phyloP scores from a whole-genome alignment of 441 rosid species.

The Corymbia calophylla region DNA sequence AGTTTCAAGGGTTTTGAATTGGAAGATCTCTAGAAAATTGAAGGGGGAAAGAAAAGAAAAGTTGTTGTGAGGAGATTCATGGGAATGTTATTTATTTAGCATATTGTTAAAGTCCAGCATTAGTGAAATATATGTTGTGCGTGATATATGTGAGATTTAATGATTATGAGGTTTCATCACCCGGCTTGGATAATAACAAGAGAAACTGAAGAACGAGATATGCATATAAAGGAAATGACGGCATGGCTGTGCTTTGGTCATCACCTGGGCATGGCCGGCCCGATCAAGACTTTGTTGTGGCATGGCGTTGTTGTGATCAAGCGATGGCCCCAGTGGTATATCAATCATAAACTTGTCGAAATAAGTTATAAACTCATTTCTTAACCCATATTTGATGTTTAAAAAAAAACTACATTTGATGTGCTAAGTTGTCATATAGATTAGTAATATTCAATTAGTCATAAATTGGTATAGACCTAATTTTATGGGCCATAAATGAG shows the following conservation, averaged over 20 bases:
- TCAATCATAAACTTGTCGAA: not conserved
- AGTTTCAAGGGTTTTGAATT: not conserved
- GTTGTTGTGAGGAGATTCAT: not conserved
- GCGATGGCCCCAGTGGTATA: not conserved
- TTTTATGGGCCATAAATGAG: not conserved
- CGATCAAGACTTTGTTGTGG: not conserved
- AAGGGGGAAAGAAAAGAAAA: not conserved
- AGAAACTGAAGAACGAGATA: not conserved
- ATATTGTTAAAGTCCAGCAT: not conserved
- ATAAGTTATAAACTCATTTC: no score
- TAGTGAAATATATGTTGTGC: not conserved
- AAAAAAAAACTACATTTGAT: no score
- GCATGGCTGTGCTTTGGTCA: not conserved
- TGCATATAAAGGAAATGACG: not conserved
- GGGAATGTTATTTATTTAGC: not conserved
- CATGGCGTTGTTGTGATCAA: not conserved
- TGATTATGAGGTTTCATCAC: not conserved
- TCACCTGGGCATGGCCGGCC: not conserved
- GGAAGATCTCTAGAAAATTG: not conserved
- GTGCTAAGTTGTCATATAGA: not conserved
- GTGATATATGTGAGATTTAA: not conserved
- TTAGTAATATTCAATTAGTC: no score
- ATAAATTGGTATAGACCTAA: no score
- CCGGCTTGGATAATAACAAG: accelerated
- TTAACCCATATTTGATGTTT: not conserved